Conservation (phyloP, 495 filamentous ascomycete genomes). For the Amniculicola lignicola region DNA sequence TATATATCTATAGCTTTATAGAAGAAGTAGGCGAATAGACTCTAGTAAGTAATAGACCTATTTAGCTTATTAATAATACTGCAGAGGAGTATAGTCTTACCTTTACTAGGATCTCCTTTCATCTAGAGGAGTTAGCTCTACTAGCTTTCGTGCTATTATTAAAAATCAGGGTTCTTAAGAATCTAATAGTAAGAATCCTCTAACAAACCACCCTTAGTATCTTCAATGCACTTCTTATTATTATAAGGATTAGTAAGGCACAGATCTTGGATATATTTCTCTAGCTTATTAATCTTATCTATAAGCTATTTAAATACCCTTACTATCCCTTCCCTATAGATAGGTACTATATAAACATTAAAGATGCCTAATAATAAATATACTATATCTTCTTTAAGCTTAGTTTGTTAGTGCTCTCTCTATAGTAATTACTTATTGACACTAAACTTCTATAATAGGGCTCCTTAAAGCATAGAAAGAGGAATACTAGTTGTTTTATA, state of each 20-base stretch:
- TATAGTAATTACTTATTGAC: conserved; percentile 10
- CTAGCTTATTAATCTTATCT: background rate
- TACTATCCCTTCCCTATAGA: background rate
- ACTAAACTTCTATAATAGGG: conserved; percentile 8
- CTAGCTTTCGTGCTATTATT: no score
- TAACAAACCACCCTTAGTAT: no score
- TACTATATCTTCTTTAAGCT: no score
- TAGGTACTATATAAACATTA: background rate
- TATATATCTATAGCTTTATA: conserved; percentile 16
- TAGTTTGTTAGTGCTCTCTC: no score
- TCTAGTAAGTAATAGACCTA: background rate
- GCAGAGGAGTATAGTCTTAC: no score
- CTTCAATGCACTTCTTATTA: no score
- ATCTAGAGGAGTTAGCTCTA: background rate
- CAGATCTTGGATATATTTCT: background rate
- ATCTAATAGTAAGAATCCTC: background rate
- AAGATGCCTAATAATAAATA: no score
- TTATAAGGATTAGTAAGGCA: no score
- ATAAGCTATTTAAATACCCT: conserved; percentile 1
- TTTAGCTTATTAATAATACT: conserved; percentile 9
- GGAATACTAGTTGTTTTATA: conserved; percentile 1
- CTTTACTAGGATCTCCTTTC: no score
- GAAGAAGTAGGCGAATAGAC: conserved; percentile 9
- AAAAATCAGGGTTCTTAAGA: background rate
- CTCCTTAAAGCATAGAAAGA: conserved; percentile 4